These are phyloP conservation scores for Albugo candida DNA, from an alignment of 352 stramenopile genomes.

Conservation along the genomic window DNA sequence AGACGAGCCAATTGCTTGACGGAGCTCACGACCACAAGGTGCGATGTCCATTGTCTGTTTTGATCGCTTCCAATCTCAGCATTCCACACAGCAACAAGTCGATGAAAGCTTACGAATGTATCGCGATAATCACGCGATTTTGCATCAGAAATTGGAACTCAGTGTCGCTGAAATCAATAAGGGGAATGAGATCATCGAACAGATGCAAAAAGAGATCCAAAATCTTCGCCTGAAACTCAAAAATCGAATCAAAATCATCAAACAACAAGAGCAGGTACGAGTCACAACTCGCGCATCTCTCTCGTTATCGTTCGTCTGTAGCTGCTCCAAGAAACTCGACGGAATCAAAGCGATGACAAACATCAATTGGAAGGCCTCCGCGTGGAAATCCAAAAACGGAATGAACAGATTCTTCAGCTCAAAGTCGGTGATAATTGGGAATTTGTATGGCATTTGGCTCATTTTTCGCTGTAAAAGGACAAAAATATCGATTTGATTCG, in stretches of 20 bases:
- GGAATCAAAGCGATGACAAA: slow-evolving; percentile 43
- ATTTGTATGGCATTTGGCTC: slow-evolving; percentile 16
- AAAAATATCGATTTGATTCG: slow-evolving; percentile 52
- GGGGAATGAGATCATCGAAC: slow-evolving; percentile 81
- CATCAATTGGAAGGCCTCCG: slow-evolving; percentile 48
- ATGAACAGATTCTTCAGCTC: slow-evolving; percentile 47
- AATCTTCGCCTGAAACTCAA: slow-evolving; percentile 60
- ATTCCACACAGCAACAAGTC: slow-evolving; percentile 26
- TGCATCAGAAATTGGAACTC: slow-evolving; percentile 77
- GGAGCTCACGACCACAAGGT: slow-evolving; percentile 43
- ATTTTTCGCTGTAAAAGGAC: slow-evolving; percentile 11
- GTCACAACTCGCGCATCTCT: neutral
- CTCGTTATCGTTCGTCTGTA: neutral
- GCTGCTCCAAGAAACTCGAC: neutral
- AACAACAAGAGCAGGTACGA: slow-evolving; percentile 68
- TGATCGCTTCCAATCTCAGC: neutral
- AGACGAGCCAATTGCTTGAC: slow-evolving; percentile 51
- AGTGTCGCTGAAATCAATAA: slow-evolving; percentile 85
- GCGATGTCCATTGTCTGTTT: neutral
- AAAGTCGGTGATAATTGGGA: slow-evolving; percentile 41
- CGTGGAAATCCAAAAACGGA: slow-evolving; percentile 33
- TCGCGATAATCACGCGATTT: slow-evolving; percentile 54
- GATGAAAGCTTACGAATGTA: slow-evolving; percentile 79
- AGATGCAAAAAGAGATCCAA: slow-evolving; percentile 69
- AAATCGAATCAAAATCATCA: slow-evolving; percentile 79